Conservation (phyloP, 2,329 filamentous ascomycete genomes). For the Penicillium digitatum region DNA sequence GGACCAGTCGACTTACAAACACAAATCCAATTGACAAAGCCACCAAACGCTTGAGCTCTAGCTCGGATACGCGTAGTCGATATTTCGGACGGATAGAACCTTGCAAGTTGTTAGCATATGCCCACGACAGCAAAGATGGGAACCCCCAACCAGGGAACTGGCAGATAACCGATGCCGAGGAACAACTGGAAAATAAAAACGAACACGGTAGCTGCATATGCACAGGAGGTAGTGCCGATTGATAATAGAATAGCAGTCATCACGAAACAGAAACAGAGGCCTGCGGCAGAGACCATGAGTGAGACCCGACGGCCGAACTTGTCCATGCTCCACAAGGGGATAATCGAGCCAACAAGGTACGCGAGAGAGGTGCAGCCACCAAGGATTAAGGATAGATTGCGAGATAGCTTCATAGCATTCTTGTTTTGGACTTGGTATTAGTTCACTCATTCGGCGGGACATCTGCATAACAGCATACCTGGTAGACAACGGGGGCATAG, state of each 20-base stretch:
- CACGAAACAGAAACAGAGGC: conserved; percentile 45
- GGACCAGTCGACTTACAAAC: conserved; percentile 30
- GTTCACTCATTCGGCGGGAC: neutral
- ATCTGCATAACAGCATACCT: conserved; percentile 10
- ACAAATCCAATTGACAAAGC: conserved; percentile 37
- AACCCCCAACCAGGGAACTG: conserved; percentile 38
- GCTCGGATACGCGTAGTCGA: conserved; percentile 42
- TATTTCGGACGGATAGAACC: conserved; percentile 43
- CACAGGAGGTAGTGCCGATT: conserved; percentile 26
- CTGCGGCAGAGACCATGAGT: conserved; percentile 41
- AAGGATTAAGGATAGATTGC: conserved; percentile 52
- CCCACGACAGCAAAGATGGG: too few relatives aligned
- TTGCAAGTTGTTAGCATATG: neutral
- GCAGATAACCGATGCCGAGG: conserved; percentile 44
- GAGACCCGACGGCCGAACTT: conserved; percentile 42
- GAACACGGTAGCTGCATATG: conserved; percentile 44
- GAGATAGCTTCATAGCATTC: conserved; percentile 38
- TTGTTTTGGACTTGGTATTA: neutral
- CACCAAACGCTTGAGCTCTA: conserved; percentile 41
- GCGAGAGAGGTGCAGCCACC: conserved; percentile 45
- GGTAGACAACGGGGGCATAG: conserved; percentile 41
- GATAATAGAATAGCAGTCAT: conserved; percentile 42
- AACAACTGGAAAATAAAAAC: conserved; percentile 48
- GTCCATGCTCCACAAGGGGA: conserved; percentile 44
- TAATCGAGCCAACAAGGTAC: conserved; percentile 41